phyloP scores from a whole-genome alignment of 2,329 filamentous ascomycete genomes.

The Scedosporium aurantiacum region DNA sequence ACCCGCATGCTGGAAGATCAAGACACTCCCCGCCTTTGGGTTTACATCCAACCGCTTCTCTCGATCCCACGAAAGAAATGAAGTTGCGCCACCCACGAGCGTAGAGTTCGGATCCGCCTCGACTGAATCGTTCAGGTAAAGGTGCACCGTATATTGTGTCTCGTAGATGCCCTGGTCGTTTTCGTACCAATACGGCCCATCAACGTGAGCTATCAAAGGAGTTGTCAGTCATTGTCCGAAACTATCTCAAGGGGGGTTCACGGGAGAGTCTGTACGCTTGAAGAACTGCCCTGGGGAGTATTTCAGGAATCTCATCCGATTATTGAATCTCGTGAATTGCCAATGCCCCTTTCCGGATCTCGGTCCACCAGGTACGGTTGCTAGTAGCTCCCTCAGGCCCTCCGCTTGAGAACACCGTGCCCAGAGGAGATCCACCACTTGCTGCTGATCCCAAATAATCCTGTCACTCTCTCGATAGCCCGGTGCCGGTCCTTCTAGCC shows the following conservation, averaged over 20 bases:
- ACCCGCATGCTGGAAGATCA: constrained; percentile 46
- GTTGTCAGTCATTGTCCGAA: neutral
- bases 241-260: too few species aligned
- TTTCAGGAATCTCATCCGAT: constrained; percentile 63
- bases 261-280: constrained; percentile 23
- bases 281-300: constrained; percentile 68
- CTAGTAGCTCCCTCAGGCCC: constrained; percentile 29
- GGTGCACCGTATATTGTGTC: constrained; percentile 5
- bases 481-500: constrained; percentile 41
- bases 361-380: constrained; percentile 12
- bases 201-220: constrained; percentile 46
- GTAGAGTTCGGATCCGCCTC: constrained; percentile 7
- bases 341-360: constrained; percentile 18
- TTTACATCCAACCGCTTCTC: constrained; percentile 38
- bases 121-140: constrained; percentile 18
- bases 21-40: constrained; percentile 44
- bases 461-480: constrained; percentile 60
- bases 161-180: neutral
- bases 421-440: constrained; percentile 53
- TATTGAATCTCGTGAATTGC: constrained; percentile 48
- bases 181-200: constrained; percentile 41
- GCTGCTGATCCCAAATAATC: constrained; percentile 61
- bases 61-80: constrained; percentile 35
- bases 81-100: constrained; percentile 42
- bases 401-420: constrained; percentile 37